phyloP scores from a whole-genome alignment of 2,329 filamentous ascomycete species.

The Aureobasidium vineae region DNA sequence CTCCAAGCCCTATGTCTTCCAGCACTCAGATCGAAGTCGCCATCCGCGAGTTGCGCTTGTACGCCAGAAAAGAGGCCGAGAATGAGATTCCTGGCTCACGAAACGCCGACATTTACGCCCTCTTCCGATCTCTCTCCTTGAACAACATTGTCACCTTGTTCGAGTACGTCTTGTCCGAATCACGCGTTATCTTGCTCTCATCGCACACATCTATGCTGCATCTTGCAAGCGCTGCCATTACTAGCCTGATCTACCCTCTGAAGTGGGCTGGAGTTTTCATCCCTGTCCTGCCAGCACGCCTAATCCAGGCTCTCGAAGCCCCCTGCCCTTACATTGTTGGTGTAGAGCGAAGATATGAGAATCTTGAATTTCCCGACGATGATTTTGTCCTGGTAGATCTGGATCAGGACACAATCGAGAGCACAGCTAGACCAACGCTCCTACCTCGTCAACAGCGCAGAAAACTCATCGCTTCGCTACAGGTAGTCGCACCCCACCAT shows the following conservation, averaged over 20 bases:
- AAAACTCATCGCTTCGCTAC: constrained; percentile 83
- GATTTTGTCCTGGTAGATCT: constrained; percentile 95
- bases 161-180: constrained; percentile 90
- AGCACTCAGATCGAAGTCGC: constrained; percentile 94
- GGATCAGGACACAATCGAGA: constrained; percentile 86
- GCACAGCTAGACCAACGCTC: constrained; percentile 71
- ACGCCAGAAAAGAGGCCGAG: constrained; percentile 84
- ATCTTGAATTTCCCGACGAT: constrained; percentile 82
- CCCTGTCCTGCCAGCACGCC: constrained; percentile 79
- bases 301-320: constrained; percentile 88
- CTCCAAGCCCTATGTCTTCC: constrained; percentile 85
- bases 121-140: constrained; percentile 86
- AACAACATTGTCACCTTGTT: constrained; percentile 91
- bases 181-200: constrained; percentile 91
- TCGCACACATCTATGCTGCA: constrained; percentile 97
- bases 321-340: constrained; percentile 97
- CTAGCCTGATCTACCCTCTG: constrained; percentile 81
- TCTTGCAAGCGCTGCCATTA: constrained; percentile 82
- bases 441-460: constrained; percentile 85
- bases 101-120: constrained; percentile 86
- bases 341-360: constrained; percentile 87
- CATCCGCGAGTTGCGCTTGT: constrained; percentile 84
- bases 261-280: constrained; percentile 96
- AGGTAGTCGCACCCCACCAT: constrained; percentile 86
- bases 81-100: constrained; percentile 93